These are phyloP conservation scores for Oxalis stricta DNA, from an alignment of 441 rosid genomes.

Conservation along the genomic window DNA sequence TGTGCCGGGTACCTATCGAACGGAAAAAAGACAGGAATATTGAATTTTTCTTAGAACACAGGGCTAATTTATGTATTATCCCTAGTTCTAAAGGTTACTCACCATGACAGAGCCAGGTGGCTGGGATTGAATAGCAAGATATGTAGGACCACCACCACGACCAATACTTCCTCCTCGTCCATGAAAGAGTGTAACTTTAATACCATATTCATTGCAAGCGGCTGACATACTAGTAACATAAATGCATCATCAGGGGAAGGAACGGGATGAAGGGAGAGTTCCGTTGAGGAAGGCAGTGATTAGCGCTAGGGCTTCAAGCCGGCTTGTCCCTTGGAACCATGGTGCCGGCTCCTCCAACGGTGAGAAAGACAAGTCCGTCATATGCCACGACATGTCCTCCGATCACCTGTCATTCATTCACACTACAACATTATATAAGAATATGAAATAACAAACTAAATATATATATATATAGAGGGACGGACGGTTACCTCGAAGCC, in stretches of 20 bases:
- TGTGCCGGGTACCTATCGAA: too few species aligned
- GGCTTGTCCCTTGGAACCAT: slow-evolving; percentile 12
- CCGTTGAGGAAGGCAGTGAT: slow-evolving; percentile 11
- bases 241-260: too few species aligned
- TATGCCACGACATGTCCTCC: slow-evolving; percentile 8
- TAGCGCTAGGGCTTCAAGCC: slow-evolving; percentile 10
- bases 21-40: too few species aligned
- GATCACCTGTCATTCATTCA: too few species aligned
- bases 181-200: slow-evolving; percentile 85
- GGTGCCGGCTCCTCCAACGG: slow-evolving; percentile 14
- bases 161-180: slow-evolving; percentile 98
- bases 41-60: too few species aligned
- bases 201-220: slow-evolving; percentile 78
- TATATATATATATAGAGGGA: too few species aligned
- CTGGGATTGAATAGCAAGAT: slow-evolving; percentile 91
- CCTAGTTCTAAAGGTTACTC: too few species aligned
- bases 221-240: too few species aligned
- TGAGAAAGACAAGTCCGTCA: slow-evolving; percentile 10
- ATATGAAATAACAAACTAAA: too few species aligned
- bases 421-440: too few species aligned
- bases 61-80: too few species aligned
- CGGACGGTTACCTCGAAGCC: too few species aligned
- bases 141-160: slow-evolving; percentile 96
- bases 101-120: slow-evolving; percentile 98
- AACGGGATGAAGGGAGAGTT: slow-evolving; percentile 11